Evolutionary conservation across 2,329 filamentous ascomycete species (phyloP).

Genomic region (Colletotrichum orchidophilum): DNA sequence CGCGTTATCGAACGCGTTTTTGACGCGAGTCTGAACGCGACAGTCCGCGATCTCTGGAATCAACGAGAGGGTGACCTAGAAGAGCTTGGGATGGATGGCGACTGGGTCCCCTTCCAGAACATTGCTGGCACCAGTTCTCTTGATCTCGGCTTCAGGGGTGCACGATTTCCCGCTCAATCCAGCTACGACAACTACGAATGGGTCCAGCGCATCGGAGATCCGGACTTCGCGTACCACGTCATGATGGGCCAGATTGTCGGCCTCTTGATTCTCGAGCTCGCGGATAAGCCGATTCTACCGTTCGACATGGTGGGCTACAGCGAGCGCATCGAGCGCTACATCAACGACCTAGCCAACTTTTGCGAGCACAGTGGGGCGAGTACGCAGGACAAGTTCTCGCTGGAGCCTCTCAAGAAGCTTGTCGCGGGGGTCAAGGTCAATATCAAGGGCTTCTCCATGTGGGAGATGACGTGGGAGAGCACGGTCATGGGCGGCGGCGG

Average conservation of each 20-base stretch:
- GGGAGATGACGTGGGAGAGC: conserved; percentile 81
- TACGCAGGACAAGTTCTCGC: conserved; percentile 65
- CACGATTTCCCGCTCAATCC: conserved; percentile 76
- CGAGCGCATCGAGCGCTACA: conserved; percentile 69
- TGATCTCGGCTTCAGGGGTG: conserved; percentile 81
- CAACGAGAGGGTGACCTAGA: conserved; percentile 67
- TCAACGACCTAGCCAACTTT: conserved; percentile 62
- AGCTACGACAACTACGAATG: conserved; percentile 92
- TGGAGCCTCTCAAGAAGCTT: conserved; percentile 71
- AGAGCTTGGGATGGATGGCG: conserved; percentile 76
- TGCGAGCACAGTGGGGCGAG: conserved; percentile 48
- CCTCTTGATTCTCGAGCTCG: conserved; percentile 84
- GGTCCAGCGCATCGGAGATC: conserved; percentile 84
- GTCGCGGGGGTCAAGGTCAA: conserved; percentile 67
- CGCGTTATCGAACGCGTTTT: conserved; percentile 78
- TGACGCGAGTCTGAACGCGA: conserved; percentile 77
- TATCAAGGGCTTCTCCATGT: conserved; percentile 74
- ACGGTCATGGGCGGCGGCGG: conserved; percentile 76
- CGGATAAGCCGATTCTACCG: conserved; percentile 82
- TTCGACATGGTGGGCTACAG: conserved; percentile 84
- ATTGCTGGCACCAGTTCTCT: conserved; percentile 89
- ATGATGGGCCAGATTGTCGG: conserved; percentile 82
- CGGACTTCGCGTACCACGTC: conserved; percentile 82
- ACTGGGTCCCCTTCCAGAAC: conserved; percentile 91
- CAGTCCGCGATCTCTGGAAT: conserved; percentile 82